phyloP scores from a whole-genome alignment of 805 yeast species.

The Candida insectorum region DNA sequence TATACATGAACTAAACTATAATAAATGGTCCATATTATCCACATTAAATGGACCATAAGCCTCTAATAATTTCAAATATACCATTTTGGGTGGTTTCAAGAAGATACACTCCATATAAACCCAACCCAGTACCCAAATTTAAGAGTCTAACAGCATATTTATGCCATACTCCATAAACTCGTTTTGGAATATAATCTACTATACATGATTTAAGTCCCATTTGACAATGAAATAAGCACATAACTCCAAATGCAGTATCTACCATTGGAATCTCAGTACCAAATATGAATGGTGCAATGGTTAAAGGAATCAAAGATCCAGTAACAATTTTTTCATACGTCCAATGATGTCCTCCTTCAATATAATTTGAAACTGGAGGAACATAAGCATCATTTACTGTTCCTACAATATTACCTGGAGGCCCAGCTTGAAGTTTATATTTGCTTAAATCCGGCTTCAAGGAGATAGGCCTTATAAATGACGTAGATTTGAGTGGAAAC shows the following conservation, averaged over 20 bases:
- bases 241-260: conserved; percentile 68
- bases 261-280: conserved; percentile 68
- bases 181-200: conserved; percentile 83
- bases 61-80: conserved; percentile 57
- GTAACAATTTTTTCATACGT: conserved; percentile 76
- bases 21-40: too few relatives aligned
- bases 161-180: conserved; percentile 81
- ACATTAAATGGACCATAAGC: conserved; percentile 64
- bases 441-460: conserved; percentile 45
- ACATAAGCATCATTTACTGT: conserved; percentile 85
- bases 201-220: conserved; percentile 90
- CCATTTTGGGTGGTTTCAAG: conserved; percentile 83
- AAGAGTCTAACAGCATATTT: conserved; percentile 64
- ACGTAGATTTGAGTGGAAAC: not conserved
- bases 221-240: conserved; percentile 73
- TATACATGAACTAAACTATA: too few relatives aligned
- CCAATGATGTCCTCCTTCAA: conserved; percentile 93
- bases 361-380: conserved; percentile 57
- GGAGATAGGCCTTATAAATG: conserved; percentile 15
- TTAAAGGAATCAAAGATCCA: conserved; percentile 70
- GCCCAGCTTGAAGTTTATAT: conserved; percentile 63
- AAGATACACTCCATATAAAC: conserved; percentile 77
- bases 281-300: conserved; percentile 69
- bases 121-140: conserved; percentile 65
- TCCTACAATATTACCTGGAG: conserved; percentile 90